Evolutionary conservation across 2,329 filamentous ascomycete genomes (phyloP).

Genomic region (Calonectria pauciramosa): DNA sequence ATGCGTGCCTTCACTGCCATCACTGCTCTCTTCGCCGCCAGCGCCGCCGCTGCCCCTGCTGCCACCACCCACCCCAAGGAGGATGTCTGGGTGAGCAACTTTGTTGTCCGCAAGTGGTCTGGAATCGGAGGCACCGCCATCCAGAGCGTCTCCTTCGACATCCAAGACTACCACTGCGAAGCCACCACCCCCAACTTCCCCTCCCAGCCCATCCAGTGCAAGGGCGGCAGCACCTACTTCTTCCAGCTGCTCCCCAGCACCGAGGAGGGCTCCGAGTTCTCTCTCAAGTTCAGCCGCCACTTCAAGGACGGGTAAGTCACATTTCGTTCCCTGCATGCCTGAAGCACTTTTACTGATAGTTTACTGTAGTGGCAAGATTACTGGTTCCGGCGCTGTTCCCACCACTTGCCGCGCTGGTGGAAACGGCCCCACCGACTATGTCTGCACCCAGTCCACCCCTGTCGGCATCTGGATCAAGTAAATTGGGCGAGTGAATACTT

Average conservation of each 20-base stretch:
- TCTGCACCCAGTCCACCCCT: background rate
- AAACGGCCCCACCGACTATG: constrained; percentile 3
- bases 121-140: background rate
- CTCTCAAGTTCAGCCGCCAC: constrained; percentile 1
- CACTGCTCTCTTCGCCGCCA: background rate
- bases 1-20: constrained; percentile 2
- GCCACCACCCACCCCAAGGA: background rate
- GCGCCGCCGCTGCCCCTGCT: background rate
- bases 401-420: background rate
- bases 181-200: background rate
- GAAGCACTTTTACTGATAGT: background rate
- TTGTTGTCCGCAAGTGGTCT: background rate
- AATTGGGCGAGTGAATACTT: background rate
- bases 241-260: constrained; percentile 9
- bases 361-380: background rate
- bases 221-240: background rate
- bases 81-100: constrained; percentile 11
- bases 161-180: background rate
- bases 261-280: background rate
- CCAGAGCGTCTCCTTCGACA: constrained; percentile 1
- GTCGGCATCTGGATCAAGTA: constrained; percentile 1
- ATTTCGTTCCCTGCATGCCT: background rate
- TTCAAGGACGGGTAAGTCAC: background rate
- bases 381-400: background rate
- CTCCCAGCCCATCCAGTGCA: background rate